Conservation (phyloP, 495 filamentous ascomycete species). For the Cetradonia linearis region DNA sequence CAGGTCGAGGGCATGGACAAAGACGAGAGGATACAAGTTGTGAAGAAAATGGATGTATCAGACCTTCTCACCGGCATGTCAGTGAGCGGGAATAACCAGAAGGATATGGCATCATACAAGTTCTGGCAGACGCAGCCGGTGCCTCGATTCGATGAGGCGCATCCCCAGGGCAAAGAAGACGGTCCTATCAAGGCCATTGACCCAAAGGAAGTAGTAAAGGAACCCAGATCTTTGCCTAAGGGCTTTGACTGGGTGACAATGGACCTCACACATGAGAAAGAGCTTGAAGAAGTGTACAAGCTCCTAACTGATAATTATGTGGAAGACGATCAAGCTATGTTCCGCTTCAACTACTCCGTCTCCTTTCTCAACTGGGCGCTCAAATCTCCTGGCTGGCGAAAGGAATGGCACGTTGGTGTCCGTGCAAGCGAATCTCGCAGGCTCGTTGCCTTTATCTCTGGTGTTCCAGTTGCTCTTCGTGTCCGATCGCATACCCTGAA, state of each 20-base stretch:
- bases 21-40: slow-evolving; percentile 45
- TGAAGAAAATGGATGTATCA: slow-evolving; percentile 63
- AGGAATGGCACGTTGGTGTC: slow-evolving; percentile 92
- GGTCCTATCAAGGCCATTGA: slow-evolving; percentile 62
- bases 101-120: slow-evolving; percentile 93
- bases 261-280: slow-evolving; percentile 59
- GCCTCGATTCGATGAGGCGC: slow-evolving; percentile 54
- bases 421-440: slow-evolving; percentile 65
- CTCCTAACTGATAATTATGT: slow-evolving; percentile 88
- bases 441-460: slow-evolving; percentile 90
- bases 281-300: slow-evolving; percentile 78
- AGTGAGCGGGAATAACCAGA: slow-evolving; percentile 69
- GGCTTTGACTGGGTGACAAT: slow-evolving; percentile 92
- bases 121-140: slow-evolving; percentile 98
- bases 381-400: slow-evolving; percentile 88
- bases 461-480: slow-evolving; percentile 70
- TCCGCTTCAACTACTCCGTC: slow-evolving; percentile 86
- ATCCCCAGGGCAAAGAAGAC: slow-evolving; percentile 35
- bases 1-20: slow-evolving; percentile 39
- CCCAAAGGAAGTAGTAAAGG: slow-evolving; percentile 61
- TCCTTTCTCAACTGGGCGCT: slow-evolving; percentile 89
- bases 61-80: slow-evolving; percentile 75
- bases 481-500: slow-evolving; percentile 66
- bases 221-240: slow-evolving; percentile 53
- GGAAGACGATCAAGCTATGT: slow-evolving; percentile 92